Conservation (phyloP, 1,284 basidiomycete genomes). For the Sporisorium reilianum region DNA sequence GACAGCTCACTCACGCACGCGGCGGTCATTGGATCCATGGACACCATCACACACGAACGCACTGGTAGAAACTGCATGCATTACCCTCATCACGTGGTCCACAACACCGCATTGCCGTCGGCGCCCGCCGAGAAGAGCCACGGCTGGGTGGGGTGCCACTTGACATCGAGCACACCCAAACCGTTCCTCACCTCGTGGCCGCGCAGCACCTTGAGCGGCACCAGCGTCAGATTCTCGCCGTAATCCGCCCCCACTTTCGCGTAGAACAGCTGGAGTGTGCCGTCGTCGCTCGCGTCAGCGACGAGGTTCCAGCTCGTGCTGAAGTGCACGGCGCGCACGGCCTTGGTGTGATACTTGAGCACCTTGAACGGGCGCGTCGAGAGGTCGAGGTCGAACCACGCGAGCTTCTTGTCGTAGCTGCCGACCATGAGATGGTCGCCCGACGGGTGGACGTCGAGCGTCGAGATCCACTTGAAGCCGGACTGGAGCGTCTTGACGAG, state of each 20-base stretch:
- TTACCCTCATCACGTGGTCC: conserved; percentile 72
- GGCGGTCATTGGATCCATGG: background rate
- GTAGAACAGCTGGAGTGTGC: conserved; percentile 96
- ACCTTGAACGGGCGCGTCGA: conserved; percentile 96
- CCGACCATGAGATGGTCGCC: conserved; percentile 93
- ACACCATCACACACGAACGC: background rate
- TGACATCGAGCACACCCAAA: conserved; percentile 88
- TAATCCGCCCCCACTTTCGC: conserved; percentile 82
- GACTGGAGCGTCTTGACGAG: conserved; percentile 91
- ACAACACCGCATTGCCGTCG: conserved; percentile 88
- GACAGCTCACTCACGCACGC: background rate
- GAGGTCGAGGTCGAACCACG: conserved; percentile 98
- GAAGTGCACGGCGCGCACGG: conserved; percentile 90
- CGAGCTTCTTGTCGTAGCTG: conserved; percentile 94
- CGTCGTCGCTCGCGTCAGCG: conserved; percentile 95
- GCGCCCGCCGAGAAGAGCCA: conserved; percentile 95
- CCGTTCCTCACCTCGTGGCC: conserved; percentile 87
- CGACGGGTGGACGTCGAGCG: conserved; percentile 89
- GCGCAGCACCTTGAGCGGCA: conserved; percentile 93
- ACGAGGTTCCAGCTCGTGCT: conserved; percentile 87
- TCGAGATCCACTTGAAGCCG: conserved; percentile 96
- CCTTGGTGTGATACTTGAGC: conserved; percentile 92
- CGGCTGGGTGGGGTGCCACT: conserved; percentile 89
- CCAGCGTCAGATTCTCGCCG: conserved; percentile 94
- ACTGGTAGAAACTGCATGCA: background rate